Conservation (phyloP, 2,329 filamentous ascomycete genomes). For the Microascus cirrosus region DNA sequence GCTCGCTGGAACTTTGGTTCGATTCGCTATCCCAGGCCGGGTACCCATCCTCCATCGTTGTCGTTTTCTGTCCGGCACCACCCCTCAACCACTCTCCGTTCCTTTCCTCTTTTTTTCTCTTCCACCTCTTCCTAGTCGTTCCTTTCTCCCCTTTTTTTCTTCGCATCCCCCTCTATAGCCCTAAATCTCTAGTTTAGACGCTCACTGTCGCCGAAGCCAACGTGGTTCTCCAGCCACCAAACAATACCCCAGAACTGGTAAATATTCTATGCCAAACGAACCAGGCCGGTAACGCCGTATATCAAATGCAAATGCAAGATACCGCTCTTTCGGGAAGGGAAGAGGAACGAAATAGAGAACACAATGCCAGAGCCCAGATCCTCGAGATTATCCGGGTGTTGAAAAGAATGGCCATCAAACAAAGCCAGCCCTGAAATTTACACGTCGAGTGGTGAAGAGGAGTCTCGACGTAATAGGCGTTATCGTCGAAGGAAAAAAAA, state of each 20-base stretch:
- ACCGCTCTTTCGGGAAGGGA: conserved; percentile 1
- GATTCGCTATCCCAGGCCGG: background rate
- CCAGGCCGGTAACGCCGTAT: conserved; percentile 3
- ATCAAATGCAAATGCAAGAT: conserved; percentile 1
- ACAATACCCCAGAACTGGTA: background rate
- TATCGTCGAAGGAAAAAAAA: background rate
- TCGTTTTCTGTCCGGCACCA: background rate
- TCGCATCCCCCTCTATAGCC: background rate
- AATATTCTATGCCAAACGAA: conserved; percentile 2
- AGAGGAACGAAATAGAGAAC: too few species aligned
- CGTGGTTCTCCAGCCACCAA: background rate
- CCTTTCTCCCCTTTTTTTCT: background rate
- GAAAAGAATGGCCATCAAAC: background rate
- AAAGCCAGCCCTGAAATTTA: background rate
- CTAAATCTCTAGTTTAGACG: background rate
- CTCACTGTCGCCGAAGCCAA: background rate
- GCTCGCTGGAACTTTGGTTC: background rate
- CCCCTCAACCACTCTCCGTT: background rate
- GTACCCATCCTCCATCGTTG: background rate
- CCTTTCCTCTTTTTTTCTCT: background rate
- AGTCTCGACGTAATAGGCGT: background rate
- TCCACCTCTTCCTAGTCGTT: background rate
- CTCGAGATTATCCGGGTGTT: background rate
- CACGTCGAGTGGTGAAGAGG: background rate
- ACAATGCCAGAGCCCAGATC: background rate